Conservation (phyloP, 1,139 yeast genomes). For the Saccharomyces hybrid region DNA sequence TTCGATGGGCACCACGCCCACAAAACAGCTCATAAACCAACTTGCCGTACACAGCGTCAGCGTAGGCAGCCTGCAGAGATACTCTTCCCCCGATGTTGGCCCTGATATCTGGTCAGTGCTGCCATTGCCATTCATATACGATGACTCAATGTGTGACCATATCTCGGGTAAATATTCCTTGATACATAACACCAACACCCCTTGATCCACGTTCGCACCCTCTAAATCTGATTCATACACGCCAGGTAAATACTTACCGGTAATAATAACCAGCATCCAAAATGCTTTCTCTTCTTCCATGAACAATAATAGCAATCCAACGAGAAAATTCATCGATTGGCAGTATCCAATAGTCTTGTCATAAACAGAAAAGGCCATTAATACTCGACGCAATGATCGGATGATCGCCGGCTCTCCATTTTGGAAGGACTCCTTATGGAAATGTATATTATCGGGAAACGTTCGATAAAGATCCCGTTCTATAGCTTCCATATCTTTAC, state of each 20-base stretch:
- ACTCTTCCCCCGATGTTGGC: constrained; percentile 41
- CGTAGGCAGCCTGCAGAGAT: constrained; percentile 72
- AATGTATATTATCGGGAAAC: constrained; percentile 84
- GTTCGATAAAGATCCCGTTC: constrained; percentile 90
- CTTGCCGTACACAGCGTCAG: constrained; percentile 88
- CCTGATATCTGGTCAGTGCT: constrained; percentile 2
- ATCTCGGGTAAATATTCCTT: constrained; percentile 74
- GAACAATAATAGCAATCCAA: constrained; percentile 74
- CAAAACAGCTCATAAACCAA: constrained; percentile 96
- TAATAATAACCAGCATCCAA: constrained; percentile 91
- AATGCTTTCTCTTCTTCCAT: constrained; percentile 85
- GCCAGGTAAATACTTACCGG: constrained; percentile 79
- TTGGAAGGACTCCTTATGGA: constrained; percentile 37
- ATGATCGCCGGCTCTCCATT: constrained; percentile 55
- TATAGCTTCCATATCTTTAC: constrained; percentile 70
- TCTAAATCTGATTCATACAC: constrained; percentile 84
- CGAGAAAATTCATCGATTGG: constrained; percentile 85
- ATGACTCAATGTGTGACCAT: constrained; percentile 52
- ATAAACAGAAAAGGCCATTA: constrained; percentile 75
- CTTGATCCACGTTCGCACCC: constrained; percentile 93
- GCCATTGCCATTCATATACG: constrained; percentile 14
- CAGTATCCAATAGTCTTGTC: constrained; percentile 92
- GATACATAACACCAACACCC: constrained; percentile 79
- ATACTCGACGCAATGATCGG: constrained; percentile 65
- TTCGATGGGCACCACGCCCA: constrained; percentile 82